Evolutionary conservation across 768 basidiomycete genomes (phyloP), one percentile per base, ranked within the genome.

Genomic region (Pleurotus tuber-regium): DNA sequence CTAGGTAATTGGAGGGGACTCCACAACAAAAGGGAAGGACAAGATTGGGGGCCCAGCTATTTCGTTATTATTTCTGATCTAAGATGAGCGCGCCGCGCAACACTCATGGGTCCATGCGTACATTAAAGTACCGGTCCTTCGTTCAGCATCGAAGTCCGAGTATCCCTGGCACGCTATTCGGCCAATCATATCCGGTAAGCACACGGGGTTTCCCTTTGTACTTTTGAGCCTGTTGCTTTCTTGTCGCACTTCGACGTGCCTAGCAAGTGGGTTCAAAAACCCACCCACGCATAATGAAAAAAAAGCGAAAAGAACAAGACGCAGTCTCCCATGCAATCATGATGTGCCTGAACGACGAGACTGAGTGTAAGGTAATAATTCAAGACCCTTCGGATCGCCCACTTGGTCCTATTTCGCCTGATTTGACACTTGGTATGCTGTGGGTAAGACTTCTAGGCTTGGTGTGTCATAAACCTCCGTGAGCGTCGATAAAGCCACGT

Each of bases 21-120:
- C 46, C 46, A 48, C 31, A 48, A 46, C 43, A 31, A 46, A 39
- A 40, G 16, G 41, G 23, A 42, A 16, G 23, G n/a, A 38, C n/a
- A 38, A 38, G 35, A 38, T 14, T 38, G 35, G 12, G n/a, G 35
- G 24, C 43, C 21, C 6, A 18, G 16, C 23, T 9, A 44, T 44
- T 24, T 21, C 12, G 25, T 44, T 36, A 33, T 38, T 19, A 23
- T 31, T 42, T 19, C 31, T 35, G 18, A 48, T 46, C 43, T 46
- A 25, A 46, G 43, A 46, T 46, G 28, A 46, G 43, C 23, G 43
- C 43, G 24, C 43, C 38, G 18, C 25, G 9, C n/a, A 14, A 40
- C 38, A 40, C 38, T 11, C 38, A 42, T 48, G 46, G 31, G 29
- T 18, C 16, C 31, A 12, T 12, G 24, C 21, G 12, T 21, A 21